phyloP scores from a whole-genome alignment of 2,329 filamentous ascomycete genomes.

The Phyllosticta ampelicida region DNA sequence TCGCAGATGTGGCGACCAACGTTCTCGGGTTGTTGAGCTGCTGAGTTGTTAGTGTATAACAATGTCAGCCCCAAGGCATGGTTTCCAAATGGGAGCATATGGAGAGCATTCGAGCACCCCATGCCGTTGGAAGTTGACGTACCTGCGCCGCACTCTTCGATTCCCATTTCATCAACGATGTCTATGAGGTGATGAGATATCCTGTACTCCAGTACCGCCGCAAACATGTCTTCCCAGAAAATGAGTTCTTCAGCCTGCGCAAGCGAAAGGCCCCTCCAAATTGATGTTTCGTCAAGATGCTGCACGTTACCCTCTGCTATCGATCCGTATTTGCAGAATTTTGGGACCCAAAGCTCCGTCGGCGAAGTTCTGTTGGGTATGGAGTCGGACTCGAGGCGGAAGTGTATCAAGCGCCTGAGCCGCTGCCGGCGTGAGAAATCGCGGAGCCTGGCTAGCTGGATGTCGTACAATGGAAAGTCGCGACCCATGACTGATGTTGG shows the following conservation, averaged over 20 bases:
- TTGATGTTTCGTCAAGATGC: conserved; percentile 25
- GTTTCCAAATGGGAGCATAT: too few species aligned
- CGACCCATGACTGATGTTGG: background rate
- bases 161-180: conserved; percentile 10
- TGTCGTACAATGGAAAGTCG: conserved; percentile 1
- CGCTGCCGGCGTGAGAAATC: background rate
- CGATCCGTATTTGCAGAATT: background rate
- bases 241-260: conserved; percentile 21
- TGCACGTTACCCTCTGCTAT: conserved; percentile 10
- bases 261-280: conserved; percentile 25
- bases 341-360: conserved; percentile 6
- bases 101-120: too few species aligned
- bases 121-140: conserved; percentile 3
- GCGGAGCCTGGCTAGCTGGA: conserved; percentile 8
- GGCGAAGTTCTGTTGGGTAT: background rate
- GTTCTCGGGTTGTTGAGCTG: conserved; percentile 1
- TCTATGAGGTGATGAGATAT: conserved; percentile 15
- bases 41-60: background rate
- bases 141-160: background rate
- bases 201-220: conserved; percentile 15
- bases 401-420: conserved; percentile 1
- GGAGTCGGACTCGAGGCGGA: conserved; percentile 1
- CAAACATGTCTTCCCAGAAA: conserved; percentile 23
- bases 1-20: conserved; percentile 12
- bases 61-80: too few species aligned